Conservation (phyloP, 495 filamentous ascomycete genomes). For the Astrothelium macrocarpum region DNA sequence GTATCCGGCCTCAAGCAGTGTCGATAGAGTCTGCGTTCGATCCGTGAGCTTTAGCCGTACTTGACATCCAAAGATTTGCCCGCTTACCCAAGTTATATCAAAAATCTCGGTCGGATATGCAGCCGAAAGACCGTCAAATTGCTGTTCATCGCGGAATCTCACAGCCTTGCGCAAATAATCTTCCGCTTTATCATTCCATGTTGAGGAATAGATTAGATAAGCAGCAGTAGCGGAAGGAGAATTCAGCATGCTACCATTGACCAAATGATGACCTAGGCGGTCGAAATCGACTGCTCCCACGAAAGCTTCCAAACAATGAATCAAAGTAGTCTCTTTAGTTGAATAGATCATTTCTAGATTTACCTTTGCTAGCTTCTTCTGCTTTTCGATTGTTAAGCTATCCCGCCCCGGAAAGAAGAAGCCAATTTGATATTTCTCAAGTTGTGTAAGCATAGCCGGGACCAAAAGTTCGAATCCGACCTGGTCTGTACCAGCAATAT, state of each 20-base stretch:
- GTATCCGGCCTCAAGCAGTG: no score
- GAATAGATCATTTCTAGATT: neutral
- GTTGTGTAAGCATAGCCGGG: neutral
- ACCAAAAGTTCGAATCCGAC: neutral
- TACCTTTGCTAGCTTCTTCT: neutral
- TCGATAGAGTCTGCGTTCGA: neutral
- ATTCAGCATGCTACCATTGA: neutral
- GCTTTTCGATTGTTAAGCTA: neutral
- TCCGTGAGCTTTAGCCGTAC: neutral
- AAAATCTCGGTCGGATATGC: neutral
- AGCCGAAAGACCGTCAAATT: neutral
- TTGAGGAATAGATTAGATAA: neutral
- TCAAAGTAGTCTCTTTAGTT: neutral
- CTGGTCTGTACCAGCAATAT: neutral
- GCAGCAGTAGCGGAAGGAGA: neutral
- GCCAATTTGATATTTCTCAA: neutral
- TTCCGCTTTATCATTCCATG: neutral
- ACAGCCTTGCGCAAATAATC: neutral
- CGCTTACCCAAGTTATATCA: neutral
- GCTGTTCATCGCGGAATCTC: neutral
- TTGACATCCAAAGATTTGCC: neutral
- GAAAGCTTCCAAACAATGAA: neutral
- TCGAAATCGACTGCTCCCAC: neutral
- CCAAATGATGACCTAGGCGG: neutral
- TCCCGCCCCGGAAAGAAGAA: neutral